These are phyloP conservation scores for Sporobolus alterniflorus DNA, from an alignment of 202 grass and related monocot species.

Conservation along the genomic window DNA sequence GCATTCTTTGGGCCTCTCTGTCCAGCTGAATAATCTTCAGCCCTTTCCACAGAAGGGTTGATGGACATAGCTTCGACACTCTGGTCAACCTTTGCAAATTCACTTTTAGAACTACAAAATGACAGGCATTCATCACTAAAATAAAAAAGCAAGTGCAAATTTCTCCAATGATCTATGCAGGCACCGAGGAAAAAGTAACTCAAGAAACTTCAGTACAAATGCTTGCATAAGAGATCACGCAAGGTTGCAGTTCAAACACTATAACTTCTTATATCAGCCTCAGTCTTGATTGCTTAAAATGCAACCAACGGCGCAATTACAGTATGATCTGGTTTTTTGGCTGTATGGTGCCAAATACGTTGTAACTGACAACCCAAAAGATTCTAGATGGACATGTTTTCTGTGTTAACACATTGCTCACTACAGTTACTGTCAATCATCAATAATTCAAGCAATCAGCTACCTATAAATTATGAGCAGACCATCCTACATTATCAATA, in stretches of 20 bases:
- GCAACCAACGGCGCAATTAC: constrained; percentile 4
- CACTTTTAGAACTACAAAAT: constrained; percentile 65
- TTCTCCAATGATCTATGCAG: neutral
- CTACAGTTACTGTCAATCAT: neutral
- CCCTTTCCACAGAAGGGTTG: constrained; percentile 48
- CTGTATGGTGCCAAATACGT: neutral
- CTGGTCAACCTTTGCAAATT: constrained; percentile 61
- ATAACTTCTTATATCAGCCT: neutral
- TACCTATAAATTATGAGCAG: neutral
- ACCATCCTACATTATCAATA: neutral
- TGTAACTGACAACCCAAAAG: neutral
- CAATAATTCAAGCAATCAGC: neutral
- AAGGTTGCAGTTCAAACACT: neutral
- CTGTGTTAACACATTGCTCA: neutral
- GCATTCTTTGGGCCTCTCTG: constrained; percentile 70
- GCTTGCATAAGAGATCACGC: neutral
- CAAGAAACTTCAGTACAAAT: neutral
- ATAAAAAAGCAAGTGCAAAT: neutral
- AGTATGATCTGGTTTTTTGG: neutral
- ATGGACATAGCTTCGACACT: constrained; percentile 60
- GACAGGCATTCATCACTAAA: constrained; percentile 11
- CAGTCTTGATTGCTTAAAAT: constrained; percentile 13
- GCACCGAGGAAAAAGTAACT: neutral
- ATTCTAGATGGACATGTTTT: neutral
- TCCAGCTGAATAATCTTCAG: constrained; percentile 56